Base-by-base conservation (phyloP, 2,329 filamentous ascomycete genomes). In the Colletotrichum lentis region DNA sequence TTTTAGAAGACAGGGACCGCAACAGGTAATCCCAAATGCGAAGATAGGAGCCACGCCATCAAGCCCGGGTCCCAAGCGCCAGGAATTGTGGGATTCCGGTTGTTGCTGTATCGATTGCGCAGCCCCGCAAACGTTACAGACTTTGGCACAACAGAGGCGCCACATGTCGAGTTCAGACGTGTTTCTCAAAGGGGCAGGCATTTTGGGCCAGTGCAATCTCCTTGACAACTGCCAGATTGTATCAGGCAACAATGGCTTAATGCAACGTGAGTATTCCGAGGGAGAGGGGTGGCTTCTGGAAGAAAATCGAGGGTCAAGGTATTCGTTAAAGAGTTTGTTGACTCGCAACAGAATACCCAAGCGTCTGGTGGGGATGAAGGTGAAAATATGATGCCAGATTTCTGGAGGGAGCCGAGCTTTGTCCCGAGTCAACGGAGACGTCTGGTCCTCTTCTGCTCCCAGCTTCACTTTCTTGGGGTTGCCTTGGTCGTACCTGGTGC, bases 121-220 rank as follows among this genome's bases (percentile, higher is more conserved):
- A 27, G 27, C 86, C 62, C 79, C 80, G 78, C 93, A 96, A 72
- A 89, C 87, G 74, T 94, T 89, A 77, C 93, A 96, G 62, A 75
- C 78, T 37, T 75, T 80, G 55, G 86, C 85, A 76, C 87, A 89
- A 43, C 88, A 83, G 58, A 96, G 80, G 73, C 86, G 86, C 86
- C 92, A 93, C 91, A 94, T 94, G 49, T 90, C 86, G 71, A 92
- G 81, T 77, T 96, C 92, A 49, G 86, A 86, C 75, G 85, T 86
- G 66, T 83, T 85, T 60, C 81, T 80, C 57, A 95, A 82, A 35
- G 92, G 92, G 64, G 84, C 83, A 54, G 92, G 92, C 81, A 94
- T 87, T 71, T 85, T 85, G 31, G 87, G 87, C 80, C 87, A 86
- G 76, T 87, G 89, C 22, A 81, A 79, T 73, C 88, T 88, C 74